A percentile compares a stretch with the other conserved stretches of the same genome.
Evolutionary conservation across 225 moss, liverwort and hornwort species (phyloP).

Genomic region (Straminergon stramineum): DNA sequence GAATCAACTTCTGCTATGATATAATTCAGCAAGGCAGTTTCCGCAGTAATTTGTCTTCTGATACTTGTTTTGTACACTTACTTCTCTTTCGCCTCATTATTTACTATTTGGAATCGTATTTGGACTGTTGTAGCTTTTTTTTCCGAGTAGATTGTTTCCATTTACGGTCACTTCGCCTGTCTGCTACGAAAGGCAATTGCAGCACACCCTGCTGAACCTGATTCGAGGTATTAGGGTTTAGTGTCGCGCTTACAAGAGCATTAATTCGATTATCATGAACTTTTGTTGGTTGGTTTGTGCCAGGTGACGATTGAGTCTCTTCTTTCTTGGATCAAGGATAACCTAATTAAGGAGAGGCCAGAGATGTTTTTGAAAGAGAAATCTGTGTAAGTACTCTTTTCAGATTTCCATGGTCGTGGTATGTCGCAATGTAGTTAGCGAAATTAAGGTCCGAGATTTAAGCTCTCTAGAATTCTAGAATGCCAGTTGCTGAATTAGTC

Average conservation of each 20-base stretch:
- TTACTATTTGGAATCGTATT: neutral
- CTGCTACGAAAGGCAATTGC: neutral
- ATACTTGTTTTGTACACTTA: neutral
- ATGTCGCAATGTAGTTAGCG: neutral
- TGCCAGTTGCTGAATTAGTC: neutral
- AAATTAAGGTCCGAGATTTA: neutral
- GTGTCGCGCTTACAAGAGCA: neutral
- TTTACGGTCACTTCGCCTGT: neutral
- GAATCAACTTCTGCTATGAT: neutral
- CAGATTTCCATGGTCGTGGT: neutral
- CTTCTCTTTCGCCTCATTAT: neutral
- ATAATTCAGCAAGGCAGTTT: neutral
- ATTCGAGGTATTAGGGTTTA: neutral
- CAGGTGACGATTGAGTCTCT: slow-evolving; percentile 65
- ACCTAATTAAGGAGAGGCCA: slow-evolving; percentile 77
- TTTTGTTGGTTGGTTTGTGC: neutral
- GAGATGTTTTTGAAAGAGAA: slow-evolving; percentile 94
- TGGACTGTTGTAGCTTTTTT: neutral
- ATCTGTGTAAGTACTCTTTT: slow-evolving; percentile 58
- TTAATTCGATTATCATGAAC: neutral
- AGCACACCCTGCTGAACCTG: neutral
- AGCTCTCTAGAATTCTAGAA: neutral
- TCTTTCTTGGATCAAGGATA: slow-evolving; percentile 77
- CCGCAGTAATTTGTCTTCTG: neutral
- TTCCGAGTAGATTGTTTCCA: neutral